Base-by-base conservation (phyloP, 768 basidiomycete species). In the Ephemerocybe angulata region DNA sequence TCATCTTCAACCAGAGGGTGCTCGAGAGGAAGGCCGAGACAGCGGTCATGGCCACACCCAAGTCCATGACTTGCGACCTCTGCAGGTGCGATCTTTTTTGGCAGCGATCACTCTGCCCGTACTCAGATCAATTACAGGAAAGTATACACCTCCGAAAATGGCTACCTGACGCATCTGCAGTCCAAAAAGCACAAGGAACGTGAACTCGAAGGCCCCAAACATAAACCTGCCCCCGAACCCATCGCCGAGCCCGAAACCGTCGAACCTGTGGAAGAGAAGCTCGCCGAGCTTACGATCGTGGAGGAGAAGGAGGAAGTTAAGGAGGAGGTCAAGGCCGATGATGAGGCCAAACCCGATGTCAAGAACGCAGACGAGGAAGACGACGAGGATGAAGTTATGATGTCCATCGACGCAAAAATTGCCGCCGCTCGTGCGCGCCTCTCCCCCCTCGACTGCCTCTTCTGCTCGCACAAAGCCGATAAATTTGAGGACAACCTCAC, bases 101-200 rank as follows among this genome's bases (percentile, higher is more conserved):
- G 51, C 54, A 53, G 42, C 50, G 35, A 17, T 47, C 19, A 22
- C 33, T 35, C 17, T 17, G 8, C 10, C 33, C 33, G 8, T 35
- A 8, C 33, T 35, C 33, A 35, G 10, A 35, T 35, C n/a, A 35
- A 17, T 17, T 35, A 17, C 54, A 98, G 94, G 60, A 98, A 98
- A 76, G 73, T 78, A 0, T 99, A 97, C 69, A 85, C 88, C 0
- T 88, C 91, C 0, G 87, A 93, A 61, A 94, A 94, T 68, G 89
- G 93, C 3, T 94, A 91, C 68, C 77, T 83, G 30, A 88, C 93
- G 4, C 97, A 99, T 68, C 69, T 94, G 33, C 80, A 81, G 64
- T 96, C 93, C 2, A 96, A 87, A 70, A 93, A 87, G 65, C 97
- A 98, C 74, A 86, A 80, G 53, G 92, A 97, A 33, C 84, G 79